Evolutionary conservation across 768 basidiomycete genomes (phyloP), one percentile per base, ranked within the genome.

Genomic region (Pleurotus pulmonarius): DNA sequence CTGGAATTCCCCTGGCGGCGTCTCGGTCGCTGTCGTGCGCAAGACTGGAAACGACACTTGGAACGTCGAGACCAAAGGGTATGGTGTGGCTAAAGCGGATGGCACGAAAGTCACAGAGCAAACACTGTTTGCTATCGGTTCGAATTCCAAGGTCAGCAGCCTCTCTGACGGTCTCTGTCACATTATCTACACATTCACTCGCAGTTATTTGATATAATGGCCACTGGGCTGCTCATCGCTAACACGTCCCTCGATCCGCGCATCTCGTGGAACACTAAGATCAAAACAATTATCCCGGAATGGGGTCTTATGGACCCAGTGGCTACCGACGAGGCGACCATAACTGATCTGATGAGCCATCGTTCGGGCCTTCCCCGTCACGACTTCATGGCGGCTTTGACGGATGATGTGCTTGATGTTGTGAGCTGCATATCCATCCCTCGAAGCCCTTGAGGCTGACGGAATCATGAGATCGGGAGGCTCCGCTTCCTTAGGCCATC

Each of bases 261-360:
- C 9, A 48, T 70, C 8, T 48, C 53, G 12, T 67, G 66, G 66
- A 56, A 54, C 11, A 62, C 67, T 3, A 67, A 66, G 45, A 54
- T 70, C 2, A 54, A 44, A n/a, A 58, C 61, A 3, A 57, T 70
- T 12, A 41, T 69, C n/a, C 67, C 69, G 0, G 63, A 59, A 13
- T 66, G 63, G 62, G 46, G 56, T 16, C 61, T 68, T 37, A 61
- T 60, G 59, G 67, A 70, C 45, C 61, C 63, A 2, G 29, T 64
- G 25, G 65, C 65, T 1, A 57, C 60, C 3, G 44, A 58, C 24
- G 57, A 62, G 29, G 61, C 55, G 15, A 57, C 63, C 1, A 62
- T 70, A 26, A 48, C 63, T 37, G 69, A 70, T 48, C 49, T 65
- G 3, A 65, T 68, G 65, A 65, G 61, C 57, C 69, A 70, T 44